Evolutionary conservation across 2,329 filamentous ascomycete species (phyloP).

Genomic region (Sarocladium brachiariae): DNA sequence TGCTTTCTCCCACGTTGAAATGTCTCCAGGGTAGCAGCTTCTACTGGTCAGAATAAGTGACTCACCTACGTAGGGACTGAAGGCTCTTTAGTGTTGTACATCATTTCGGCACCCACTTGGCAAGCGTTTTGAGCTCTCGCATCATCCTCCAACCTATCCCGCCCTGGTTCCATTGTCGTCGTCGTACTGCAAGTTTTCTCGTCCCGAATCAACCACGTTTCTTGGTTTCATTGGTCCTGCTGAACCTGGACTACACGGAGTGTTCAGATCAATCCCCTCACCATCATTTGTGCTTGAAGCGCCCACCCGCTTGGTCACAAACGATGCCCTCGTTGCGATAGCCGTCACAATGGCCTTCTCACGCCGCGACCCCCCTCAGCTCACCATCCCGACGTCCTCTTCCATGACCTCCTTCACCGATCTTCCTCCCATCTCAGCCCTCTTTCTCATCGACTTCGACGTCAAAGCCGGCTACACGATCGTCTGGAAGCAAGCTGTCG

Average conservation of each 20-base stretch:
- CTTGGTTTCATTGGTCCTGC: not conserved
- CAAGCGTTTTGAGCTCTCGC: too few species aligned
- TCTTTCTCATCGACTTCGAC: slow-evolving; percentile 88
- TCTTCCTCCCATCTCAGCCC: slow-evolving; percentile 52
- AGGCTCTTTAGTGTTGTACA: too few species aligned
- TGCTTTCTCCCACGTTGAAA: too few species aligned
- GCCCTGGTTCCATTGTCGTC: not conserved
- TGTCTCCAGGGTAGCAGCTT: not conserved
- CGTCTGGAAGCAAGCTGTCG: slow-evolving; percentile 71
- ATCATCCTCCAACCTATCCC: too few species aligned
- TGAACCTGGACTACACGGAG: not conserved
- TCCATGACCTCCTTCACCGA: slow-evolving; percentile 21
- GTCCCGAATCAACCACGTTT: not conserved
- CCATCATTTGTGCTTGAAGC: too few species aligned
- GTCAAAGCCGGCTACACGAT: slow-evolving; percentile 89
- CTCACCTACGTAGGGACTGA: too few species aligned
- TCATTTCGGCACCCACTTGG: too few species aligned
- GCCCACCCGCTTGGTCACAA: not conserved
- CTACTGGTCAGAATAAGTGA: not conserved
- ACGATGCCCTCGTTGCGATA: slow-evolving; percentile 10
- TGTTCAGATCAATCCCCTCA: too few species aligned
- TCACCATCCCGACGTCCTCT: slow-evolving; percentile 25
- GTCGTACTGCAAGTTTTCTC: not conserved
- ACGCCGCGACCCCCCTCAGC: slow-evolving; percentile 28
- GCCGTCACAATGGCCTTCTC: slow-evolving; percentile 30